A percentile compares a stretch with the other conserved stretches of the same genome.
These are phyloP conservation scores for Raffaelea arxii DNA, from an alignment of 2,329 filamentous ascomycete genomes.

Conservation along the genomic window DNA sequence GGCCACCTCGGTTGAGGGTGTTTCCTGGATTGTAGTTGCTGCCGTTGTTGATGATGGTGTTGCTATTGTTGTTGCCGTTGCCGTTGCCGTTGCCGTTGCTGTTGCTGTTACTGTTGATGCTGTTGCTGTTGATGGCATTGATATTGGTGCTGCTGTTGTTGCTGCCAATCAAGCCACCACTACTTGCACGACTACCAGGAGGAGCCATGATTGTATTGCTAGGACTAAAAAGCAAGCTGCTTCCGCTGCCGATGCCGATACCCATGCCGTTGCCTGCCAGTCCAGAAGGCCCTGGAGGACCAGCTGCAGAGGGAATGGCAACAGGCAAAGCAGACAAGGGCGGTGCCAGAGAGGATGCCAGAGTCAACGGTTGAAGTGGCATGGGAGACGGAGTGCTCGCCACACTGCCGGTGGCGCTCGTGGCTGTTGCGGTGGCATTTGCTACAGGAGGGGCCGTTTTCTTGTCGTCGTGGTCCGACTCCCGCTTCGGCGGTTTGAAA, in stretches of 20 bases:
- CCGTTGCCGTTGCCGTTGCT: not conserved
- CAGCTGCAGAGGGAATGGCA: no score
- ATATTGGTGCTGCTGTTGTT: not conserved
- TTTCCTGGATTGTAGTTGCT: not conserved
- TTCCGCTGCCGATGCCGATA: no score
- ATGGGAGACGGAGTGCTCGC: no score
- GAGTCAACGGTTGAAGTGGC: not conserved
- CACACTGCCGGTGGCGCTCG: not conserved
- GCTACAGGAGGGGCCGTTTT: slow-evolving; percentile 41
- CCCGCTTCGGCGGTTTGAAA: slow-evolving; percentile 40
- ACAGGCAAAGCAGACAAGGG: no score
- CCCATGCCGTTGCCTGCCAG: no score
- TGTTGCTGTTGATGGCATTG: not conserved
- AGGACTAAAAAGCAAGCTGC: no score
- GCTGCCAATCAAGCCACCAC: no score
- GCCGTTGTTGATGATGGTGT: not conserved
- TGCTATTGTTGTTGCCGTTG: not conserved
- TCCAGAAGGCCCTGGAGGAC: no score
- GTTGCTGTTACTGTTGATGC: not conserved
- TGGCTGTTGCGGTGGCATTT: not conserved
- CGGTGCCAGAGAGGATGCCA: no score
- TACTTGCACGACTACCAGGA: no score
- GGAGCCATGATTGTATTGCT: no score
- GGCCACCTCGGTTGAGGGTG: no score
- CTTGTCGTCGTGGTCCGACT: slow-evolving; percentile 25